Base-by-base conservation (phyloP, 2,329 filamentous ascomycete genomes). In the Graphiopsis chlorocephala region DNA sequence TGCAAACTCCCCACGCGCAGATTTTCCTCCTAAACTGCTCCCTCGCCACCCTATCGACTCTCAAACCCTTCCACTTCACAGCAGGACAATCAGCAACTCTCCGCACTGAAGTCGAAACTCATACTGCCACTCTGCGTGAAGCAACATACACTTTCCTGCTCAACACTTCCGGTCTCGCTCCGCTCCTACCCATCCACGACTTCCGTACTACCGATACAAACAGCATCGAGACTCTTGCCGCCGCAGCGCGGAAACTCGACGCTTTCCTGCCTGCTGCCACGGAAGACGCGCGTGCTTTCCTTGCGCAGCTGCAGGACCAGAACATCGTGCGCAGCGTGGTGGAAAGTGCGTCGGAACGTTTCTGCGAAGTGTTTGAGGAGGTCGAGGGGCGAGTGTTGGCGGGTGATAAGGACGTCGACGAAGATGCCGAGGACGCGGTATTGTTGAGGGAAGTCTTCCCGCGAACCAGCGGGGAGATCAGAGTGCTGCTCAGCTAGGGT, bases 261-360 rank as follows among this genome's bases (percentile, higher is more conserved):
- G 88, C 92, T 66, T 99, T 98, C 78, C 81, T 99, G 26, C 93
- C 95, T 0, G 96, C 92, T 1, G 95, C 94, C 2, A 83, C 97
- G 31, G 94, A 97, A 83, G 95, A 99, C 75, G 93, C 93, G 2
- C 88, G 91, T 71, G 90, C 95, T 59, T 91, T 92, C 66, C 78
- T 98, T 28, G 89, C 89, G 68, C 82, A 86, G 48, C 79, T 99
- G 1, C 88, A 90, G 67, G 90, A 91, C 72, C 86, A 90, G 1
- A 83, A 83, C 12, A 79, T 96, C 64, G 89, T 90, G 15, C 86
- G 91, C 56, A 83, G 88, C 55, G 86, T 97, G 57, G 95, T 92
- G 0, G 91, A 96, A 71, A 86, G 90, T 68, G 94, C 93, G 0
- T 91, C 93, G 0, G 88, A 92, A 70, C 84, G 81, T 61, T 99